Base-by-base conservation (phyloP, 495 filamentous ascomycete genomes). In the Geopyxis carbonaria region DNA sequence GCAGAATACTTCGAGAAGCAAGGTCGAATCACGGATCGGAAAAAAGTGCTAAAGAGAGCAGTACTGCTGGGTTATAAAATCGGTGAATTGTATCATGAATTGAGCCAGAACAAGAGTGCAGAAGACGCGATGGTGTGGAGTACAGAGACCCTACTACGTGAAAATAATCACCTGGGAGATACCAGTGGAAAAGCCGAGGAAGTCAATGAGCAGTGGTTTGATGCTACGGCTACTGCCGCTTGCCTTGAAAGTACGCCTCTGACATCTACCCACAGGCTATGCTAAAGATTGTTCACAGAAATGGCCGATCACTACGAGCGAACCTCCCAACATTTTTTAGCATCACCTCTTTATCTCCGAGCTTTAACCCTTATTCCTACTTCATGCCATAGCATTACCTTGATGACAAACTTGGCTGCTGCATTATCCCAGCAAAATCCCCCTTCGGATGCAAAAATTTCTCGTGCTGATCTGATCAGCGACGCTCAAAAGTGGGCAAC, bases 341-440 rank as follows among this genome's bases (percentile, higher is more conserved):
- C 89, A 11, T 67, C 81, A 20, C 86, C 87, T n/a, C 63, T 95
- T 24, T 92, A 80, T 55, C 67, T 95, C 45, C 85, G 86, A 45
- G 79, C 85, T 2, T 61, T 93, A 28, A 61, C 72, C 21, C 53
- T 87, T 18, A 48, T 68, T 37, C 56, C 65, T 9, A 64, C 61
- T n/a, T 61, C 60, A 22, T 91, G 81, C 51, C 73, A 79, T 58
- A 70, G 77, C 21, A 80, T 82, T 31, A 65, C 79, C 13, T 60
- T 94, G 38, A 85, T 56, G 52, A 80, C 78, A 59, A 84, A 82
- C 52, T 64, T 84, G 43, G 68, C 78, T 7, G 64, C 62, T 24
- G 67, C 61, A 42, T 69, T 80, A 40, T 73, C 75, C 21, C 75
- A 82, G 48, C 74, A 78, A 55, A 59, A 60, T 11, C 52, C 73